Conservation (phyloP, 1,284 basidiomycete species). For the Tausonia pullulans region DNA sequence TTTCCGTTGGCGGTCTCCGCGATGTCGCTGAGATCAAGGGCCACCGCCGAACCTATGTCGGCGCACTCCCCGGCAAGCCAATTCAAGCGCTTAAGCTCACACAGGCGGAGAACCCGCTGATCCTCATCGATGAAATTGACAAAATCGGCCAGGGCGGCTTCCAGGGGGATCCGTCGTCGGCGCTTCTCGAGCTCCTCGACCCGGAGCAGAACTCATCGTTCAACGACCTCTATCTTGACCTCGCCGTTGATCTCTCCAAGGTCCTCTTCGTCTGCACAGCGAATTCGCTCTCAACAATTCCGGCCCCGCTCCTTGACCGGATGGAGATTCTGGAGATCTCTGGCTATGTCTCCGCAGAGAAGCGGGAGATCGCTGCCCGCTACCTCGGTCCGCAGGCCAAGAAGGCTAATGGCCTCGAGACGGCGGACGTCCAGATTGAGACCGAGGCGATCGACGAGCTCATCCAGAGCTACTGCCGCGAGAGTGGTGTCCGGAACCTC, state of each 20-base stretch:
- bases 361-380: slow-evolving; percentile 77
- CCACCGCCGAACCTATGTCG: slow-evolving; percentile 91
- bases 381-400: slow-evolving; percentile 93
- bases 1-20: slow-evolving; percentile 91
- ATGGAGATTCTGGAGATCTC: slow-evolving; percentile 97
- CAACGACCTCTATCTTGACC: slow-evolving; percentile 95
- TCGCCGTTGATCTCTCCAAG: slow-evolving; percentile 89
- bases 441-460: slow-evolving; percentile 72
- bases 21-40: slow-evolving; percentile 99
- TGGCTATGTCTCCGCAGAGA: slow-evolving; percentile 95
- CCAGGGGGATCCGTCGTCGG: slow-evolving; percentile 80
- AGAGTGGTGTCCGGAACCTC: slow-evolving; percentile 87
- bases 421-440: slow-evolving; percentile 67
- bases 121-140: slow-evolving; percentile 96
- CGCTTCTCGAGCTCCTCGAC: slow-evolving; percentile 92
- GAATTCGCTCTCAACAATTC: slow-evolving; percentile 90
- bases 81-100: slow-evolving; percentile 96
- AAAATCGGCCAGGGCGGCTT: slow-evolving; percentile 75
- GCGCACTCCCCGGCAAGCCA: slow-evolving; percentile 92
- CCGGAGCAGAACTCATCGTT: slow-evolving; percentile 96
- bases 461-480: slow-evolving; percentile 93
- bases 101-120: slow-evolving; percentile 91
- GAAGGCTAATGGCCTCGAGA: slow-evolving; percentile 75
- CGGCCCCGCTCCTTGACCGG: slow-evolving; percentile 87
- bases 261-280: slow-evolving; percentile 91